phyloP scores from a whole-genome alignment of 768 basidiomycete species.

The Agaricus sinodeliciosus region DNA sequence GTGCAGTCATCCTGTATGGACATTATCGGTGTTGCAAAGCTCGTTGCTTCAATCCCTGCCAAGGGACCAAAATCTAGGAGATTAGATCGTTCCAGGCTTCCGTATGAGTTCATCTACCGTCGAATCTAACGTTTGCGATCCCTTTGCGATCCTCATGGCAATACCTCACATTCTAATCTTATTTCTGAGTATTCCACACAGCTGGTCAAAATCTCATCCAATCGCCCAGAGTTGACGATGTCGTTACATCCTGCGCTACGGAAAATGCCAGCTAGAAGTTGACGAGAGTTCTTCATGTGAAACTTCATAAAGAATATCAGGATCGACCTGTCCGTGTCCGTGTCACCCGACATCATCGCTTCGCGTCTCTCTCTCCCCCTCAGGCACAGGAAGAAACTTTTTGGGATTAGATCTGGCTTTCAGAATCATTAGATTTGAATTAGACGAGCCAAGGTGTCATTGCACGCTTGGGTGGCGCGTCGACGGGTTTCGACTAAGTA shows the following conservation, averaged over 20 bases:
- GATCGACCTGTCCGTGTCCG: not conserved
- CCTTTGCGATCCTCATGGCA: no score
- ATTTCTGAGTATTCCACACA: no score
- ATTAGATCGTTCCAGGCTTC: not conserved
- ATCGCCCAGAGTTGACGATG: not conserved
- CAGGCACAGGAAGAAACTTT: not conserved
- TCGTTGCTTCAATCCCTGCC: not conserved
- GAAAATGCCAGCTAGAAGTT: not conserved
- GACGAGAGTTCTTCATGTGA: not conserved
- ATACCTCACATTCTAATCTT: no score
- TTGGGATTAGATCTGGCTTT: constrained; percentile 3
- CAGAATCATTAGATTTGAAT: not conserved
- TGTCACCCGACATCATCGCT: constrained; percentile 5
- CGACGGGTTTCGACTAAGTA: not conserved
- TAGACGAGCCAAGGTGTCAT: constrained; percentile 3
- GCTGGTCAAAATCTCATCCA: not conserved
- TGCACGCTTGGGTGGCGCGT: constrained; percentile 3
- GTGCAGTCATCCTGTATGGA: not conserved
- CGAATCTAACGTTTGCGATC: no score
- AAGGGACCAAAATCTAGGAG: not conserved
- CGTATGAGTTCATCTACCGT: no score
- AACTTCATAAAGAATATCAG: no score
- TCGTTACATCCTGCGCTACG: not conserved
- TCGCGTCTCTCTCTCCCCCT: not conserved
- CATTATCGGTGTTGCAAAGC: not conserved